Evolutionary conservation across 768 basidiomycete genomes (phyloP), one percentile per base, ranked within the genome.

Genomic region (Suillus clintonianus): DNA sequence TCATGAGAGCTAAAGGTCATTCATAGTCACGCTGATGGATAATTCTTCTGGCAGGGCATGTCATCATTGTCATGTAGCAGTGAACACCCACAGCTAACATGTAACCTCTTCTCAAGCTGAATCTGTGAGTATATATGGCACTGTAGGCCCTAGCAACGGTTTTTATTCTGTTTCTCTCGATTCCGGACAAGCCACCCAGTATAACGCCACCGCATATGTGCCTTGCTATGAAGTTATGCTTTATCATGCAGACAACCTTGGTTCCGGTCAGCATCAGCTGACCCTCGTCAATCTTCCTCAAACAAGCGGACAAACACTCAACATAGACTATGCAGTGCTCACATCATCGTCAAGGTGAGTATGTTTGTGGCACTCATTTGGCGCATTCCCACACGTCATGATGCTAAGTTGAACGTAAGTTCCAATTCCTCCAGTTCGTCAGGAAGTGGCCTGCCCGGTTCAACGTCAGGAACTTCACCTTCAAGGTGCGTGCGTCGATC

Each of bases 41-140:
- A 66, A 14, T 37, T 27, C 45, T n/a, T 30, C 14, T 54, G 55
- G 41, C 14, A 74, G 73, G 72, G 72, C 67, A 68, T 62, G 71
- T 54, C 27, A 27, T 27, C 27, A 27, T 27, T 27, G 27, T 27
- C 59, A 17, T 62, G 39, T 7, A 63, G 11, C 36, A 11, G 11
- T 2, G 27, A 2, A 17, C 24, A 22, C 0, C 19, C n/a, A 17
- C 27, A 24, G 39, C 62, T 24, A 10, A 32, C 19, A 34, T 62
- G 45, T 17, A n/a, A 27, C 34, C 27, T 30, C 45, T 41, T 30
- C 4, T 42, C 11, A 41, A 80, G 84, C 82, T 48, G 79, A 80
- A 63, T 80, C 77, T 14, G 76, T 85, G n/a, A 79, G 78, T 0
- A 56, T 85, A 9, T 84, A 79, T 58, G 81, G 83, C 19, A 74